Evolutionary conservation across 805 yeast genomes (phyloP).

Genomic region (Candida sithepensis): DNA sequence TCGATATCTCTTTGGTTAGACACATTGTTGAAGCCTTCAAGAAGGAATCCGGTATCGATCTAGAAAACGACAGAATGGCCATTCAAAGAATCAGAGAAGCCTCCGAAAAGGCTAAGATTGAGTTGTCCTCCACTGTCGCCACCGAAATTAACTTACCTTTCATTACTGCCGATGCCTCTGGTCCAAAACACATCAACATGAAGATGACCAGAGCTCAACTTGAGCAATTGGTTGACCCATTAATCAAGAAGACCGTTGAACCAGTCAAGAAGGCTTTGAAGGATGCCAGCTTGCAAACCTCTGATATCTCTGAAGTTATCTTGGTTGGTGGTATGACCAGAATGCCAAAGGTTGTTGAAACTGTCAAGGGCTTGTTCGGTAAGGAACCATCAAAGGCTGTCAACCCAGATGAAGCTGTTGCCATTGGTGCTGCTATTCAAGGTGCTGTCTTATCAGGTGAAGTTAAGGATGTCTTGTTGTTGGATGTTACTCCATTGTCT

Average conservation of each 20-base stretch:
- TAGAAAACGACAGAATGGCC: constrained; percentile 49
- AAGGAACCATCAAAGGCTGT: constrained; percentile 68
- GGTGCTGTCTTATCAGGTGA: constrained; percentile 85
- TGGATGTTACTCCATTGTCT: constrained; percentile 93
- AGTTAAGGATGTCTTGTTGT: constrained; percentile 68
- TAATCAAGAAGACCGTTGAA: constrained; percentile 63
- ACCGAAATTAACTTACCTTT: constrained; percentile 70
- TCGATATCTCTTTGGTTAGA: constrained; percentile 83
- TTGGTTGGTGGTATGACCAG: constrained; percentile 89
- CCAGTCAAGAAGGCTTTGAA: constrained; percentile 72
- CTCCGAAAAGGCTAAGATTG: constrained; percentile 75
- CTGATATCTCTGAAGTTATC: constrained; percentile 70
- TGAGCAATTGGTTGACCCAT: constrained; percentile 60
- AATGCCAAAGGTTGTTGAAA: constrained; percentile 73
- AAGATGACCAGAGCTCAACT: constrained; percentile 62
- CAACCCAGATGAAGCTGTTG: constrained; percentile 93
- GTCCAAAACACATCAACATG: constrained; percentile 56
- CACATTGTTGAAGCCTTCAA: constrained; percentile 58
- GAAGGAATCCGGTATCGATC: constrained; percentile 50
- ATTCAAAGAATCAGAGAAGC: constrained; percentile 79
- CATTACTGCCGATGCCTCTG: constrained; percentile 45
- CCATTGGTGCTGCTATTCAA: constrained; percentile 86
- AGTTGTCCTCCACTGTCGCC: constrained; percentile 59
- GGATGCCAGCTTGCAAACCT: constrained; percentile 65
- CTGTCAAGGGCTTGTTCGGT: constrained; percentile 57